Conservation (phyloP, 441 rosid species). For the Adansonia madagascariensis region DNA sequence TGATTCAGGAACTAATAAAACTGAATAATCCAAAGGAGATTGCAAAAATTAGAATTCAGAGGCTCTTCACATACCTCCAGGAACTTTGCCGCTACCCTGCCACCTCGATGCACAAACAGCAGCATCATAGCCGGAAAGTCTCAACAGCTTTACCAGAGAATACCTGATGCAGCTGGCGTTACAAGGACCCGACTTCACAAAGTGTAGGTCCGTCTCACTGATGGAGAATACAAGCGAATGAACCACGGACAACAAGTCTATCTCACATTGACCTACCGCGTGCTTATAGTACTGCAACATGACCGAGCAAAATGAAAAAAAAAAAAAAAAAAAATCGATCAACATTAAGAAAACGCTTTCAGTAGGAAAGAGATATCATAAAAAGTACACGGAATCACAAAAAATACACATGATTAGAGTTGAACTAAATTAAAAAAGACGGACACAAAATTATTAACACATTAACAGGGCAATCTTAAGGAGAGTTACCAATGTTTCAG, state of each 20-base stretch:
- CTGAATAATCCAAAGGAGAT: neutral
- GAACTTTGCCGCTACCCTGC: conserved; percentile 81
- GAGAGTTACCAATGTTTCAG: neutral
- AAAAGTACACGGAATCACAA: neutral
- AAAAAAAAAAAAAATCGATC: neutral
- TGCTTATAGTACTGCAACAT: conserved; percentile 58
- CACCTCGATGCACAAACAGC: conserved; percentile 82
- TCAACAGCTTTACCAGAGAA: conserved; percentile 68
- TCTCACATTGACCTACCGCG: conserved; percentile 57
- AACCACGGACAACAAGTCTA: conserved; percentile 57
- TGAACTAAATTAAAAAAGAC: neutral
- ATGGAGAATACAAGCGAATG: conserved; percentile 62
- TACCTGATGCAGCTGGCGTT: conserved; percentile 80
- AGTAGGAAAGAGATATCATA: neutral
- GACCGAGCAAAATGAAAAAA: conserved; percentile 10
- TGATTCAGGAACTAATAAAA: neutral
- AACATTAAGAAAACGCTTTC: neutral
- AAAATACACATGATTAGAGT: neutral
- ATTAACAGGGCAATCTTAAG: neutral
- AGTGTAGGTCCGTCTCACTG: conserved; percentile 56
- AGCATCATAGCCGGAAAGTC: conserved; percentile 82
- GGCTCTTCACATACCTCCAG: conserved; percentile 66
- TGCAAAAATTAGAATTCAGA: neutral
- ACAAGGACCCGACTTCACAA: conserved; percentile 64
- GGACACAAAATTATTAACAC: neutral